Conservation (phyloP, 2,329 filamentous ascomycete species). For the Ascochyta fabae region DNA sequence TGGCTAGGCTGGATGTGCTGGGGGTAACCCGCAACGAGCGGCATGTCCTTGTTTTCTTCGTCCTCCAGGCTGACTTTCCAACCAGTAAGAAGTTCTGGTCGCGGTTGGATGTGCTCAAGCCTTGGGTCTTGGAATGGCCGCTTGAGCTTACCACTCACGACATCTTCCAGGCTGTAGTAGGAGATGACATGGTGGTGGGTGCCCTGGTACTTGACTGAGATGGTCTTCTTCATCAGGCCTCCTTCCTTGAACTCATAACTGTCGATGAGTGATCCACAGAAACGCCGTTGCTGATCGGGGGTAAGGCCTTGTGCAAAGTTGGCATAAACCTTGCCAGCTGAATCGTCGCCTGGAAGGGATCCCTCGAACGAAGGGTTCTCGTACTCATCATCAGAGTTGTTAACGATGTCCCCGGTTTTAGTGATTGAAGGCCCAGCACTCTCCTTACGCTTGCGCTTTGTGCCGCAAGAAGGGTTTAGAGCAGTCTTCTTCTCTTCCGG, state of each 20-base stretch:
- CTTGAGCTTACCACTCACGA: slow-evolving; percentile 53
- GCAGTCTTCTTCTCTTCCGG: slow-evolving; percentile 48
- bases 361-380: slow-evolving; percentile 37
- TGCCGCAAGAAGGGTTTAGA: slow-evolving; percentile 44
- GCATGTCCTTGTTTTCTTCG: slow-evolving; percentile 46
- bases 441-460: slow-evolving; percentile 48
- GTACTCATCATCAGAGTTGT: slow-evolving; percentile 44
- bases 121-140: slow-evolving; percentile 46
- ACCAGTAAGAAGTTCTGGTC: slow-evolving; percentile 42
- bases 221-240: slow-evolving; percentile 90
- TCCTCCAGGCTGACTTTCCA: slow-evolving; percentile 50
- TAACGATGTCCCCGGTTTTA: slow-evolving; percentile 39
- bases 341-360: slow-evolving; percentile 31
- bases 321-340: slow-evolving; percentile 43
- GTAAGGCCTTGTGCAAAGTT: slow-evolving; percentile 50
- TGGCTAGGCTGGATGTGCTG: slow-evolving; percentile 39
- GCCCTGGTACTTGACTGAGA: slow-evolving; percentile 77
- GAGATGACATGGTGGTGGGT: slow-evolving; percentile 85
- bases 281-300: slow-evolving; percentile 60
- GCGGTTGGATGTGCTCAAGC: slow-evolving; percentile 42
- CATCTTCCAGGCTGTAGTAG: slow-evolving; percentile 85
- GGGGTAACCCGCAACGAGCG: slow-evolving; percentile 37
- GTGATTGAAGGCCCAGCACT: slow-evolving; percentile 33
- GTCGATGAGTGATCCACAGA: slow-evolving; percentile 86
- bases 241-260: slow-evolving; percentile 85